Evolutionary conservation across 2,329 filamentous ascomycete species (phyloP), one percentile per base, ranked within the genome.

Genomic region (Pyrenochaeta sp.): DNA sequence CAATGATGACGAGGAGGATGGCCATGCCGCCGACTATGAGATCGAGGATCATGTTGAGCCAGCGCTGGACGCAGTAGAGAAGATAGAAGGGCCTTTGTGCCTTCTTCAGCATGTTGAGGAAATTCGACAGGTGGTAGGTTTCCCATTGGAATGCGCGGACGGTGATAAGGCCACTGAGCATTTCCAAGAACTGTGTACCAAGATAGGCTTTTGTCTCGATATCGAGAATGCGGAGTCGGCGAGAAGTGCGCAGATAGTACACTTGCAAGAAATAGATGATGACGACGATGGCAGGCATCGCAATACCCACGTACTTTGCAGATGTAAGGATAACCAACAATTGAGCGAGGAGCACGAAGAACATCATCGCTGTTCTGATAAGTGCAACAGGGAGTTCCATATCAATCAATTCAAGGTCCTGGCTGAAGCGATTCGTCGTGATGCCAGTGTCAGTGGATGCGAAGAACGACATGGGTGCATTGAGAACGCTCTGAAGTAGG

Each of bases 171-270:
- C 77, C 77, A 4, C 65, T 62, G 1, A 79, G 44, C 0, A 74
- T 75, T 32, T 82, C 79, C 2, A 75, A 55, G 41, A 80, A 80
- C 22, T 80, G 74, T 0, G 76, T 74, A 44, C 38, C 40, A 20
- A 13, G 6, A 7, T 10, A 32, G 20, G 32, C 40, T 75, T 76
- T 74, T 15, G 69, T 60, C 52, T 81, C 79, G 0, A 81, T 70
- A 50, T 82, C 79, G 3, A 81, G 59, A 9, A 79, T 64, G 35
- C 80, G 69, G 3, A 78, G 36, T 47, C 76, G 74, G 2, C 75
- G 61, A 6, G 73, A 73, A 8, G 74, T 76, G 3, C 69, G 67
- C 4, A 77, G 65, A 44, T 78, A 78, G 51, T 71, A 66, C 19
- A 50, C 62, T 39, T 74, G 70, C 4, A 78, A 59, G 26, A 63